phyloP scores from a whole-genome alignment of 2,329 filamentous ascomycete species.

The Diaporthe helianthi region DNA sequence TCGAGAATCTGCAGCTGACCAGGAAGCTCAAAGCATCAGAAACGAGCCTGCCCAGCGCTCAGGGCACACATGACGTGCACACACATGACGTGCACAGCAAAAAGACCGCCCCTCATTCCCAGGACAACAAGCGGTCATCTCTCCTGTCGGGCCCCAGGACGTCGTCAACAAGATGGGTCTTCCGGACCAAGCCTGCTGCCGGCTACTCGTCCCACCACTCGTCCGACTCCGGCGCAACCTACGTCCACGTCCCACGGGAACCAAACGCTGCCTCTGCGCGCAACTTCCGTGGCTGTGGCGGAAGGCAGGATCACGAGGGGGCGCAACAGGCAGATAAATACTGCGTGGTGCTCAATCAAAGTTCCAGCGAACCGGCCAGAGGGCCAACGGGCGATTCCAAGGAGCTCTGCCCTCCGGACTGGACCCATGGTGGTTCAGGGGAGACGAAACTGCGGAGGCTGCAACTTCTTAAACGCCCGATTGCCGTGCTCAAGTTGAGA shows the following conservation, averaged over 20 bases:
- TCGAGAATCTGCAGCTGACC: not conserved
- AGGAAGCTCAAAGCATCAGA: not conserved
- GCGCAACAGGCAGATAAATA: not conserved
- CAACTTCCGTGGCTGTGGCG: not conserved
- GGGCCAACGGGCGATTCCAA: not conserved
- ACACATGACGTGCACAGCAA: not conserved
- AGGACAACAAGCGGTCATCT: not conserved
- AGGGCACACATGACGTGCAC: constrained; percentile 6
- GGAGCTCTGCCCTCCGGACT: not conserved
- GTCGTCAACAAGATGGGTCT: constrained; percentile 7
- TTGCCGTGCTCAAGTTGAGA: constrained; percentile 4
- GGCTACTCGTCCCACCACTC: not conserved
- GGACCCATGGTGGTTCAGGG: not conserved
- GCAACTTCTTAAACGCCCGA: not conserved
- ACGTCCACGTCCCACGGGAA: not conserved
- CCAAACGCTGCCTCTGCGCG: not conserved
- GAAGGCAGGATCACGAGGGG: not conserved
- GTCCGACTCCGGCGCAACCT: not conserved
- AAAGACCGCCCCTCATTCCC: not conserved
- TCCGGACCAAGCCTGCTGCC: constrained; percentile 1
- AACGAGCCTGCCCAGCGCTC: not conserved
- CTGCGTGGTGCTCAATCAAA: constrained; percentile 12
- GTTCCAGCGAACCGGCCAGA: not conserved
- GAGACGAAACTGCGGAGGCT: not conserved
- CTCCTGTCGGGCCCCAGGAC: not conserved